A percentile compares a stretch with the other conserved stretches of the same genome.
These are phyloP conservation scores for Epichloe coenophiala DNA, from an alignment of 2,329 filamentous ascomycete species.

Conservation along the genomic window DNA sequence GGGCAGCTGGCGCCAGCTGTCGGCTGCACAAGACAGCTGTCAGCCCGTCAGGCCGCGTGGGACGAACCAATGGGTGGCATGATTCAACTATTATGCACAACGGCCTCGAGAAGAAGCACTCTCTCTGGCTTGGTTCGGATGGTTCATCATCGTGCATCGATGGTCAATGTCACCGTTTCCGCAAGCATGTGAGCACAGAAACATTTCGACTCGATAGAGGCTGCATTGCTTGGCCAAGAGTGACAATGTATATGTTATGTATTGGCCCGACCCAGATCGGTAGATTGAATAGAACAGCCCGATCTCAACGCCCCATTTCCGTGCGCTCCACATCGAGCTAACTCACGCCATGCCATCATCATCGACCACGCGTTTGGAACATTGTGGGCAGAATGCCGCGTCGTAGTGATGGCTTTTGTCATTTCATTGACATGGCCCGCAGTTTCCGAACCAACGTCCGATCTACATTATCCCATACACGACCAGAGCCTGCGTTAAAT, in stretches of 20 bases:
- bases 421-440: neutral
- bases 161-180: neutral
- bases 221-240: no score
- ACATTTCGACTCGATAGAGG: no score
- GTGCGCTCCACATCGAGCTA: slow-evolving; percentile 18
- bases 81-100: no score
- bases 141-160: neutral
- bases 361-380: slow-evolving; percentile 5
- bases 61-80: neutral
- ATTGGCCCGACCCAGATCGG: neutral
- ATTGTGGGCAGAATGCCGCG: neutral
- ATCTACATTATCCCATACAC: neutral
- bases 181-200: no score
- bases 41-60: neutral
- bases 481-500: neutral
- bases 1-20: neutral
- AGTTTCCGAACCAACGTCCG: neutral
- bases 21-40: slow-evolving; percentile 2
- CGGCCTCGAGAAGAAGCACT: no score
- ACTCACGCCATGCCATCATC: slow-evolving; percentile 14
- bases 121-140: no score
- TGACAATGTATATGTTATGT: no score
- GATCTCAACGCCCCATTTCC: slow-evolving; percentile 18
- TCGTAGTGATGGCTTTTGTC: neutral
- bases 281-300: slow-evolving; percentile 1